Conservation (phyloP, 441 rosid genomes). For the Biscutella laevigata region DNA sequence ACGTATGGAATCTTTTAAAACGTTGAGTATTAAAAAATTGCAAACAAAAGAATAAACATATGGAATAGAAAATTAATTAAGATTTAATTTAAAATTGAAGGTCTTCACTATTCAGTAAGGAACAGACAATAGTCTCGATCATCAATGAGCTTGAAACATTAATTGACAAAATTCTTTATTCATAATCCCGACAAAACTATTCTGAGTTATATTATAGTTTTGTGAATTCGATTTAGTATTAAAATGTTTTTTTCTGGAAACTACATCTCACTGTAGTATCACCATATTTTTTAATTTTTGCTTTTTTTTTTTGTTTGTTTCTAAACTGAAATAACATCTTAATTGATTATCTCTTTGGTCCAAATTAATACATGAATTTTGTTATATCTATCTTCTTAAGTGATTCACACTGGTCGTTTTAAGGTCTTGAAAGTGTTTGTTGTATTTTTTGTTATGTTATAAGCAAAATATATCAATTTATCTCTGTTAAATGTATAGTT, state of each 20-base stretch:
- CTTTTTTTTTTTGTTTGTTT: conserved; percentile 18
- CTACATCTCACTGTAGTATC: conserved; percentile 1
- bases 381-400: not conserved
- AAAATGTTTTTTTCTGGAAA: conserved; percentile 12
- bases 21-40: not conserved
- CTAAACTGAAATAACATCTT: conserved; percentile 7
- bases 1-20: not conserved
- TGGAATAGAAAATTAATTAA: not conserved
- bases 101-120: conserved; percentile 2
- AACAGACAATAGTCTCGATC: conserved; percentile 21
- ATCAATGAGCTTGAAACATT: conserved; percentile 22
- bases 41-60: not conserved
- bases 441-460: not conserved
- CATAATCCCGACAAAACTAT: conserved; percentile 29
- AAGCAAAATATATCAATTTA: not conserved
- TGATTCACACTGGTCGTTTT: not conserved
- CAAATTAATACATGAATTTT: not conserved
- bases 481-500: not conserved
- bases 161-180: conserved; percentile 29
- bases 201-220: conserved; percentile 18
- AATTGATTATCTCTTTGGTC: too few species aligned
- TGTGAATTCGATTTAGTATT: conserved; percentile 18
- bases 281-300: conserved; percentile 7
- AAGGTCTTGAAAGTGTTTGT: not conserved
- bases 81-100: not conserved